phyloP scores from a whole-genome alignment of 306 rosid species.

The Rubus parviflorus region DNA sequence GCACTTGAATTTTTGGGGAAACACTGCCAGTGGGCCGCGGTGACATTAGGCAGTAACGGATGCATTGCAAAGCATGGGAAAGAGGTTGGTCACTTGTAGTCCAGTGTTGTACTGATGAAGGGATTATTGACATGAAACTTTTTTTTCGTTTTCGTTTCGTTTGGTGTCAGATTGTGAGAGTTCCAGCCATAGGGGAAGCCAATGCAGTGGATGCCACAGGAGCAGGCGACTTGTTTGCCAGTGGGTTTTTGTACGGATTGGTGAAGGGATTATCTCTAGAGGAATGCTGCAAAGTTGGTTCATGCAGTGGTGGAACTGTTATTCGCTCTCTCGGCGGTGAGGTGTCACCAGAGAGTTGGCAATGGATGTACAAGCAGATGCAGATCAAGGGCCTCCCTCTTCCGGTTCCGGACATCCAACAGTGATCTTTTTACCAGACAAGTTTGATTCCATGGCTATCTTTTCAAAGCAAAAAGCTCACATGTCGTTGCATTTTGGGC shows the following conservation, averaged over 20 bases:
- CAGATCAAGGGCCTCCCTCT: constrained; percentile 61
- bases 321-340: constrained; percentile 90
- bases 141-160: not conserved
- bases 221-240: constrained; percentile 95
- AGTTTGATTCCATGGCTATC: not conserved
- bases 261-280: constrained; percentile 75
- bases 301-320: constrained; percentile 95
- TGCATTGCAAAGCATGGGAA: constrained; percentile 91
- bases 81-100: constrained; percentile 50
- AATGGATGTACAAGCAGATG: constrained; percentile 94
- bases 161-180: constrained; percentile 55
- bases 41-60: constrained; percentile 80
- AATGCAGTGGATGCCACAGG: constrained; percentile 89
- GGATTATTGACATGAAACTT: constrained; percentile 1
- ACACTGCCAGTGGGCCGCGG: constrained; percentile 89
- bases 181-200: constrained; percentile 73
- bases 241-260: constrained; percentile 92
- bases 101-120: not conserved
- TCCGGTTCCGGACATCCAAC: constrained; percentile 44
- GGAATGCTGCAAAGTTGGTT: constrained; percentile 86
- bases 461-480: constrained; percentile 22
- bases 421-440: constrained; percentile 23
- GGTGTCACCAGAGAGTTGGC: constrained; percentile 75
- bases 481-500: constrained; percentile 21
- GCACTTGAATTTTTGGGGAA: constrained; percentile 71